Conservation (phyloP, 768 basidiomycete genomes). For the Phylloporus arenicola region DNA sequence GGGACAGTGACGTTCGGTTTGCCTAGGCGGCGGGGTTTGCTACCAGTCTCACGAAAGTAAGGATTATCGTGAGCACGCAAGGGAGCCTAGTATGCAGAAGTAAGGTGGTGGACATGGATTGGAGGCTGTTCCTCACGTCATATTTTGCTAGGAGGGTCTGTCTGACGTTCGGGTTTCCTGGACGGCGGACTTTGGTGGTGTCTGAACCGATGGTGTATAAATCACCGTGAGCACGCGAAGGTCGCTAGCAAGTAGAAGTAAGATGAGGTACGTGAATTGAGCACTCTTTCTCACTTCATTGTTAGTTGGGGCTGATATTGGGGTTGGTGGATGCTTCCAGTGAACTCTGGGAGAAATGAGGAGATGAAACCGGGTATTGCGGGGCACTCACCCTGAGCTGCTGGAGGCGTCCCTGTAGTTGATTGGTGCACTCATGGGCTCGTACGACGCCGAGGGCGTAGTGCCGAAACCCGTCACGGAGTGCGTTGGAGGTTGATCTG, state of each 20-base stretch:
- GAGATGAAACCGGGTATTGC: neutral
- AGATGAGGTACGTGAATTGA: neutral
- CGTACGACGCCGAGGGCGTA: conserved; percentile 10
- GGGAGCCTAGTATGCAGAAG: conserved; percentile 7
- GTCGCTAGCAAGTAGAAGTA: conserved; percentile 9
- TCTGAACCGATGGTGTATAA: conserved; percentile 7
- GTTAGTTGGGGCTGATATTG: conserved; percentile 15
- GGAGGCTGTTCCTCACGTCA: conserved; percentile 5
- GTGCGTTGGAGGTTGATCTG: conserved; percentile 3
- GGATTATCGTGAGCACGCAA: conserved; percentile 14
- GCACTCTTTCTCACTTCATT: conserved; percentile 10
- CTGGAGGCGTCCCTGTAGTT: conserved; percentile 30
- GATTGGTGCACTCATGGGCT: conserved; percentile 6
- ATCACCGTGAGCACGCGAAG: conserved; percentile 7
- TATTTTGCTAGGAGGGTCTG: conserved; percentile 17
- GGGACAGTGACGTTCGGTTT: conserved; percentile 23
- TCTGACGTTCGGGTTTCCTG: conserved; percentile 23
- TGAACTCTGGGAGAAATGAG: conserved; percentile 2
- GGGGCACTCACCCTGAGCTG: conserved; percentile 13
- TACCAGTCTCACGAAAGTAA: neutral
- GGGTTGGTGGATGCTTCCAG: conserved; percentile 23
- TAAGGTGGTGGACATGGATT: conserved; percentile 1
- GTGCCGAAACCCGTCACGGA: conserved; percentile 7
- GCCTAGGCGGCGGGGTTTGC: conserved; percentile 1
- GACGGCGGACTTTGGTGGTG: neutral